Base-by-base conservation (phyloP, 805 yeast genomes). In the Kregervanrija delftensis region DNA sequence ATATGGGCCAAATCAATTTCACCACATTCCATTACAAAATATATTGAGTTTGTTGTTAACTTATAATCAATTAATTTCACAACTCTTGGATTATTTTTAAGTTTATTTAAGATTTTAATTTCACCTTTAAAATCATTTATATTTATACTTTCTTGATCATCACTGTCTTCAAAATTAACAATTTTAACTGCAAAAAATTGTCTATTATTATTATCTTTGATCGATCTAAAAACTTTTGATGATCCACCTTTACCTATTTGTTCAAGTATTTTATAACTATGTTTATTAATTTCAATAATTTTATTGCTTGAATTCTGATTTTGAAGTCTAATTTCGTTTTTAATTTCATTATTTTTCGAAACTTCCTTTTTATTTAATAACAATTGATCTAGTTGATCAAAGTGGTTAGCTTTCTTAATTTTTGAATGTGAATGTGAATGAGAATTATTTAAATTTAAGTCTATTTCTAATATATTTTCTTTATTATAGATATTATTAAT, bases 1-100 rank as follows among this genome's bases (percentile, higher is more conserved):
- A 90, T 90, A 54, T 79, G 87, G 0, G 96, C 91, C 28, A 91
- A 65, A 61, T 91, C 97, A 43, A 86, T 76, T 49, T 91, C 96
- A 15, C 98, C 98, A 59, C 95, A 86, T 63, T 93, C 98, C 96
- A 91, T 87, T 3, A 89, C 85, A 49, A 91, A 66, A 56, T 74
- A 72, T 33, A 91, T 69, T 2, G 80, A 72, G 0, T 84, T 80
- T 28, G 75, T 78, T 3, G 72, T 71, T 51, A 88, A 69, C n/a
- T 82, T 79, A 61, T 83, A 77, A 56, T 88, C 96, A 33, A 84
- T 65, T 37, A 91, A 68, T 55, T 77, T 73, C 3, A 93, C 96
- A 4, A 91, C 97, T 42, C 96, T 67, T 32, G 76, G 75, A 52
- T 81, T 74, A 34, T 72, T 66, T 45, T 73, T 69, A 17, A 93